Base-by-base conservation (phyloP, 2,329 filamentous ascomycete genomes). In the Akanthomyces uredinophilus region DNA sequence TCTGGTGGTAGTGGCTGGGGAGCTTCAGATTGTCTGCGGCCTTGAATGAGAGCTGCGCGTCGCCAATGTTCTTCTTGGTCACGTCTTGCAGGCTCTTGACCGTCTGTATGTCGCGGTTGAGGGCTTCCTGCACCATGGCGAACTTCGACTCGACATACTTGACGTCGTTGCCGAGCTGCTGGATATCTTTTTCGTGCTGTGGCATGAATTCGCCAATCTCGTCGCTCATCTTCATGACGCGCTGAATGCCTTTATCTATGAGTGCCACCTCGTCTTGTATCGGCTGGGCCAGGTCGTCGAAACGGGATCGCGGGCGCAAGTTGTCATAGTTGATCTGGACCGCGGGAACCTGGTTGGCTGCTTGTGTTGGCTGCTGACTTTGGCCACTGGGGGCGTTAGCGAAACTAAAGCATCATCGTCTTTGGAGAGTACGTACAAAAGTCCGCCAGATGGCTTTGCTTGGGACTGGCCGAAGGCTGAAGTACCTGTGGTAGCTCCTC, bases 291-390 rank as follows among this genome's bases (percentile, higher is more conserved):
- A 96, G 87, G 74, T 96, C 94, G 71, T 92, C 91, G 79, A 95
- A 97, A 65, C 95, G 91, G 4, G 92, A 96, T 0, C 93, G 96
- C 18, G 90, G 89, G 58, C 92, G 87, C 64, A 98, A 80, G 71
- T 90, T 91, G 68, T 85, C 85, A 58, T 90, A 77, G 74, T 95
- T 90, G 69, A 96, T 90, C 69, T 90, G 88, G 20, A 92, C 89
- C 20, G 89, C 91, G 0, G 88, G 87, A 18, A 87, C 81, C 66
- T 83, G 81, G 56, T 80, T 82, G 70, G 57, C 27, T 11, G 47
- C 24, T 52, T 60, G 58, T 8, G 58, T 10, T 20, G 49, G 49
- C n/a, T 60, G 58, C 22, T 53, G 57, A 52, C 35, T 35, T 60
- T 60, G 57, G 24, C 57, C 57, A 52, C 57, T 60, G 47, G 8